phyloP scores from a whole-genome alignment of 805 yeast genomes.

The Lipomyces oligophaga region DNA sequence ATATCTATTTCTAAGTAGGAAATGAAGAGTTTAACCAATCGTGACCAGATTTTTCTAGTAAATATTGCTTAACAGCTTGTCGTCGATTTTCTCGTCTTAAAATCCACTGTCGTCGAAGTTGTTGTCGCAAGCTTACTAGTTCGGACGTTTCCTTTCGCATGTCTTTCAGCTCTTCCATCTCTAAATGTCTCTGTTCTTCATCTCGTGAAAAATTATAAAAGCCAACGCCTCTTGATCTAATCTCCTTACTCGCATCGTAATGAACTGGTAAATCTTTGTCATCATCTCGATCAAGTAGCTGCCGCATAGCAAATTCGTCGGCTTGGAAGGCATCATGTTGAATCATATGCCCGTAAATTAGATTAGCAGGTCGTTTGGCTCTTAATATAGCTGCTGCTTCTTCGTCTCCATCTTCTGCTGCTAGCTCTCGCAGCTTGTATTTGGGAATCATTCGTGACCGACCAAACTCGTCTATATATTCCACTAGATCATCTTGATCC shows the following conservation, averaged over 20 bases:
- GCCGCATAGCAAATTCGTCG: conserved; percentile 28
- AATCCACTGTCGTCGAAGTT: conserved; percentile 10
- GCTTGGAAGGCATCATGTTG: conserved; percentile 28
- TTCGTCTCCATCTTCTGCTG: conserved; percentile 5
- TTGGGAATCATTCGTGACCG: conserved; percentile 27
- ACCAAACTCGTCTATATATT: conserved; percentile 31
- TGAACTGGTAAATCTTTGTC: conserved; percentile 16
- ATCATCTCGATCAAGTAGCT: conserved; percentile 18
- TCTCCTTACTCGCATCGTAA: conserved; percentile 29
- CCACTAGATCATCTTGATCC: conserved; percentile 21
- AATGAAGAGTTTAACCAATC: no score
- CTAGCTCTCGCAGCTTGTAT: conserved; percentile 6
- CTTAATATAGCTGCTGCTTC: conserved; percentile 8
- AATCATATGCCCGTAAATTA: conserved; percentile 30
- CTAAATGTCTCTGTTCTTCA: conserved; percentile 18
- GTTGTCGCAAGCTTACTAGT: conserved; percentile 1
- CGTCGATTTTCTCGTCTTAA: conserved; percentile 9
- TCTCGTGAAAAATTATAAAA: conserved; percentile 30
- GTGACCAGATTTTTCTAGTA: no score
- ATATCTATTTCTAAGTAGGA: no score
- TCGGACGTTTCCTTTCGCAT: conserved; percentile 26
- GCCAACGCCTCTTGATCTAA: conserved; percentile 31
- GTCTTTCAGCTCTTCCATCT: conserved; percentile 25
- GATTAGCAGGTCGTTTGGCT: conserved; percentile 19
- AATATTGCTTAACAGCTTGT: no score